Percentiles rank a stretch among this genome's conserved stretches.
Conservation (phyloP, 805 yeast species). For the Blastobotrys attinorum region DNA sequence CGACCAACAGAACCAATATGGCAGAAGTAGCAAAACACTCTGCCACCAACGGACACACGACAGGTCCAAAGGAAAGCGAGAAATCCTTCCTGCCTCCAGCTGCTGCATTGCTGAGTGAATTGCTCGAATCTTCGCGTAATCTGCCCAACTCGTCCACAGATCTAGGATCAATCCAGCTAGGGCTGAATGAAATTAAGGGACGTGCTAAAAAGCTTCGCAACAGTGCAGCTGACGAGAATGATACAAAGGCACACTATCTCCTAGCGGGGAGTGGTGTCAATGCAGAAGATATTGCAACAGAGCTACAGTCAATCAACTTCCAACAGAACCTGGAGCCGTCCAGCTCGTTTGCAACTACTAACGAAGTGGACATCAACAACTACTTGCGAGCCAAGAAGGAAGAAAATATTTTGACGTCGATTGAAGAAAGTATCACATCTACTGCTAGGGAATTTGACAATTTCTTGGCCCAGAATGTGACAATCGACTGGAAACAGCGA, state of each 20-base stretch:
- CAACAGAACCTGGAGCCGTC: slow-evolving; percentile 25
- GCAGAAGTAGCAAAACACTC: neutral
- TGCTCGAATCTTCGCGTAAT: slow-evolving; percentile 68
- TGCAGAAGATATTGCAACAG: slow-evolving; percentile 68
- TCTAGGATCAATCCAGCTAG: slow-evolving; percentile 72
- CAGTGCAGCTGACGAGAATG: slow-evolving; percentile 39
- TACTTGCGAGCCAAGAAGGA: slow-evolving; percentile 67
- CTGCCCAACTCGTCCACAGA: slow-evolving; percentile 60
- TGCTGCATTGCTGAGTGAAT: slow-evolving; percentile 48
- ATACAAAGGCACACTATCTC: slow-evolving; percentile 58
- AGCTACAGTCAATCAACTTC: slow-evolving; percentile 36
- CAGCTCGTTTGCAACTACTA: slow-evolving; percentile 9
- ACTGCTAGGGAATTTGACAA: slow-evolving; percentile 80
- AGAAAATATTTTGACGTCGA: slow-evolving; percentile 72
- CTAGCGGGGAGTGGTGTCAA: slow-evolving; percentile 84
- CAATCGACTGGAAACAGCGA: slow-evolving; percentile 77
- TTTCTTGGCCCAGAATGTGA: slow-evolving; percentile 62
- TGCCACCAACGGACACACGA: neutral
- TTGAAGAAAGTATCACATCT: slow-evolving; percentile 65
- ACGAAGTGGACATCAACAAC: slow-evolving; percentile 32
- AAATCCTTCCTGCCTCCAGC: slow-evolving; percentile 18
- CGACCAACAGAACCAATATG: neutral
- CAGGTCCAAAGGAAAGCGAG: neutral
- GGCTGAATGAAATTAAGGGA: slow-evolving; percentile 68
- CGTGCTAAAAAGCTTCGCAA: slow-evolving; percentile 54